A percentile compares a stretch with the other conserved stretches of the same genome.
phyloP scores from a whole-genome alignment of 352 stramenopile genomes.

The Pythium monospermum region DNA sequence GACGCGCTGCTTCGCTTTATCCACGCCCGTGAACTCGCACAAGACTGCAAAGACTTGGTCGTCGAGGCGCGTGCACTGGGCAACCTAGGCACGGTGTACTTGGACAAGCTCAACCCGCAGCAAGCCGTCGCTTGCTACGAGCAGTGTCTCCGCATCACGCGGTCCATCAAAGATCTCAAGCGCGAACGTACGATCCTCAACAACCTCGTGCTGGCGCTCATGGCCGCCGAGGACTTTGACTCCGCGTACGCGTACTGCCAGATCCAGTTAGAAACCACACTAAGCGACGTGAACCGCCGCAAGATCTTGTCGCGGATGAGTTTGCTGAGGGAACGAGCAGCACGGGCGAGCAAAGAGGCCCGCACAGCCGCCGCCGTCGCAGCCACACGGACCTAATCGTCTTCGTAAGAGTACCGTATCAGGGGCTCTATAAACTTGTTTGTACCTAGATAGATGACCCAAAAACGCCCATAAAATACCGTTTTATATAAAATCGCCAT shows the following conservation, averaged over 20 bases:
- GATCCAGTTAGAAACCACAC: conserved; percentile 62
- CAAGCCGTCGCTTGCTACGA: conserved; percentile 74
- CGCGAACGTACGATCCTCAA: conserved; percentile 80
- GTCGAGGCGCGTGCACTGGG: conserved; percentile 71
- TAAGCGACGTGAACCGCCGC: conserved; percentile 61
- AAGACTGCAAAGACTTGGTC: conserved; percentile 37
- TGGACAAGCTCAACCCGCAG: conserved; percentile 63
- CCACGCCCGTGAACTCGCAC: conserved; percentile 50
- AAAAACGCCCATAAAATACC: neutral
- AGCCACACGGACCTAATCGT: neutral
- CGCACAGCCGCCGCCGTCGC: neutral
- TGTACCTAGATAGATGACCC: neutral
- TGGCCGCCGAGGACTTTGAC: conserved; percentile 53
- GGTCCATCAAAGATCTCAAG: conserved; percentile 64
- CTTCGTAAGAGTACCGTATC: no score
- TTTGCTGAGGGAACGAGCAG: conserved; percentile 41
- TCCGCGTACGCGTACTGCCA: conserved; percentile 56
- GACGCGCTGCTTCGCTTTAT: conserved; percentile 63
- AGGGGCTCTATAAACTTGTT: no score
- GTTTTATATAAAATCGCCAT: conserved; percentile 2
- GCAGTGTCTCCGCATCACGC: conserved; percentile 71
- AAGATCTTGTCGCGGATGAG: conserved; percentile 83
- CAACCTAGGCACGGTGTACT: conserved; percentile 72
- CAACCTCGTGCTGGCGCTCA: conserved; percentile 75
- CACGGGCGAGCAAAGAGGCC: conserved; percentile 16